Percentiles rank a stretch among this genome's conserved stretches.
These are phyloP conservation scores for Nemania diffusa DNA, from an alignment of 2,329 filamentous ascomycete species.

Conservation along the genomic window DNA sequence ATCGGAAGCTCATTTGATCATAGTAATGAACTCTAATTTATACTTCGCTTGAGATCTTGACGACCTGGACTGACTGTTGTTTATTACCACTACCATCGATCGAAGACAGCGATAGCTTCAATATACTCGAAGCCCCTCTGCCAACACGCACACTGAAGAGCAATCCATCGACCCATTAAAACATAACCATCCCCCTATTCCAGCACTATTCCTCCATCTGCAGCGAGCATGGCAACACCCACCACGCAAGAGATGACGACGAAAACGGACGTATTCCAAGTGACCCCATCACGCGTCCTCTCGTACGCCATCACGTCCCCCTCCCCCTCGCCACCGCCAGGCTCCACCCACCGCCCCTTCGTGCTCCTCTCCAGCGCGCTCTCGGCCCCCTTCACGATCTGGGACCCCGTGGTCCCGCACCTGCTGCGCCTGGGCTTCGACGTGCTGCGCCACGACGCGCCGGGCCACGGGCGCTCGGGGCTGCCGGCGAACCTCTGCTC, in stretches of 20 bases:
- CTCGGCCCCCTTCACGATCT: conserved; percentile 50
- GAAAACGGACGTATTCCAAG: neutral
- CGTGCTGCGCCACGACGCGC: conserved; percentile 57
- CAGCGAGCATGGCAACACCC: neutral
- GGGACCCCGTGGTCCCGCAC: conserved; percentile 53
- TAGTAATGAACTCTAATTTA: neutral
- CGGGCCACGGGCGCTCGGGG: conserved; percentile 55
- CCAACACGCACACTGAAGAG: neutral
- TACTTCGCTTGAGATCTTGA: neutral
- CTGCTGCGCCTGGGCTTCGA: conserved; percentile 52
- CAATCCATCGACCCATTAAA: neutral
- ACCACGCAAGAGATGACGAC: conserved; percentile 6
- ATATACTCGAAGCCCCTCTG: neutral
- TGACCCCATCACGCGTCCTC: neutral
- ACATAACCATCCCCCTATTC: neutral
- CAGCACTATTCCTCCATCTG: too few species aligned
- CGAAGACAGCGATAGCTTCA: neutral
- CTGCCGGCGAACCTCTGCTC: conserved; percentile 48
- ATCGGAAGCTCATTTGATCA: neutral
- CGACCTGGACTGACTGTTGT: neutral
- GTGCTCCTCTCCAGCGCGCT: conserved; percentile 56
- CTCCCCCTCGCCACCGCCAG: neutral
- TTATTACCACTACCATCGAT: neutral
- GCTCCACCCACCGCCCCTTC: neutral
- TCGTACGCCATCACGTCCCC: conserved; percentile 13